Evolutionary conservation across 441 rosid species (phyloP).

Genomic region (Macaranga tanarius): DNA sequence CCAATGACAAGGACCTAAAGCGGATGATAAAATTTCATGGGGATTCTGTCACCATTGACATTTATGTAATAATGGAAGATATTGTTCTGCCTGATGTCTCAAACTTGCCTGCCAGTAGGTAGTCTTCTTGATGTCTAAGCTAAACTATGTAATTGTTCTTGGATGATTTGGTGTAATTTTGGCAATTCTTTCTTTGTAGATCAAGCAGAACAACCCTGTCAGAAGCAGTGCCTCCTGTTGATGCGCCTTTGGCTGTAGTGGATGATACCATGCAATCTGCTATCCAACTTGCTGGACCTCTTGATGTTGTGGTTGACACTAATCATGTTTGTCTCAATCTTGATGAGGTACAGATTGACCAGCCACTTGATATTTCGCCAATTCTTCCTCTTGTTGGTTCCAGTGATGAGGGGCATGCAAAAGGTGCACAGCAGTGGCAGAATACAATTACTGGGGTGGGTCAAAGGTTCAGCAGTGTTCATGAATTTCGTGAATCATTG

Average conservation of each 20-base stretch:
- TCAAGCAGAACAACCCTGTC: constrained; percentile 89
- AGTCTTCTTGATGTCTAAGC: constrained; percentile 33
- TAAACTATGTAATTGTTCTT: background rate
- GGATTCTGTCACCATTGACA: constrained; percentile 50
- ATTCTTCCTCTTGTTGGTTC: constrained; percentile 47
- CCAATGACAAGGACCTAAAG: constrained; percentile 82
- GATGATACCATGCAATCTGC: constrained; percentile 47
- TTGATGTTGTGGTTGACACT: constrained; percentile 45
- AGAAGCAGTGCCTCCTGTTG: constrained; percentile 54
- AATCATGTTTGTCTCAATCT: constrained; percentile 41
- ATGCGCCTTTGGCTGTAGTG: constrained; percentile 39
- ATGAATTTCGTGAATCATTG: constrained; percentile 79
- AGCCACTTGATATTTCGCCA: constrained; percentile 54
- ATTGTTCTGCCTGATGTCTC: constrained; percentile 57
- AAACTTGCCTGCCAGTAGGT: constrained; percentile 87
- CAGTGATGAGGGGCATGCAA: constrained; percentile 53
- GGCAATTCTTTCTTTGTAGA: constrained; percentile 38
- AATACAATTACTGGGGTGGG: constrained; percentile 87
- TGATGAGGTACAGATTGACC: constrained; percentile 40
- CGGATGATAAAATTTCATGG: constrained; percentile 83
- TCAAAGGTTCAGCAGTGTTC: constrained; percentile 75
- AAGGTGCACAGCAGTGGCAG: constrained; percentile 90
- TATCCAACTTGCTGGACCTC: constrained; percentile 40
- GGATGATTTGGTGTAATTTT: constrained; percentile 20
- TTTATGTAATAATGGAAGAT: constrained; percentile 69